Evolutionary conservation across 2,329 filamentous ascomycete genomes (phyloP), one percentile per base, ranked within the genome.

Genomic region (Trichoderma sp.): DNA sequence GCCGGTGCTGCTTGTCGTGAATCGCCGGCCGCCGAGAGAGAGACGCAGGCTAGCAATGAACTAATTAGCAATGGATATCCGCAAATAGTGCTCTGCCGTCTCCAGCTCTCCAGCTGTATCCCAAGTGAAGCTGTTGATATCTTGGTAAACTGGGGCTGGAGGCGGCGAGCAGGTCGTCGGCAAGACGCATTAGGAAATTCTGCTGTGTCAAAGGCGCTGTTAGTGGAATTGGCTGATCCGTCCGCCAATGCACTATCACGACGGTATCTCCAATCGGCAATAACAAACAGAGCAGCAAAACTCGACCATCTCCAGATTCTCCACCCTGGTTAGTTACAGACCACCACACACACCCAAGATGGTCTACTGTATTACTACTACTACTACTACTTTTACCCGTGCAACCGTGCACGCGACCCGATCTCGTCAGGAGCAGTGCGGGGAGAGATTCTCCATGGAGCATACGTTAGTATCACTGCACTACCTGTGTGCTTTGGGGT

Each of bases 21-120:
- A 37, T 34, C 67, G 67, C 67, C 59, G 67, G 39, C 39, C 39
- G 64, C 59, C 52, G 52, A n/a, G n/a, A 6, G 52, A 58, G 58
- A 64, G 52, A 64, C 25, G 53, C 67, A 59, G 52, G n/a, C 54
- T 54, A 59, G 57, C 15, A 60, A 22, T 19, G 35, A 29, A 61
- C 57, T 67, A 54, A 61, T 67, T 67, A 61, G 57, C 64, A 67
- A 67, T 61, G 34, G 29, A 67, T 57, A 65, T 56, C 39, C 54
- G 52, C 52, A 57, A 56, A 57, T 57, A n/a, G 19, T 65, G 27
- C 7, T 42, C 22, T 64, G 5, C 27, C 25, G 8, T 65, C 5
- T 56, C 50, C 25, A 48, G 15, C 17, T 64, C 25, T 27, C 12
- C 15, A 56, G 52, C 52, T 27, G 1, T 48, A 27, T 27, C 4